These are phyloP conservation scores for Mortierella sp. DNA, from an alignment of 371 early-diverging fungal genomes.

Conservation along the genomic window DNA sequence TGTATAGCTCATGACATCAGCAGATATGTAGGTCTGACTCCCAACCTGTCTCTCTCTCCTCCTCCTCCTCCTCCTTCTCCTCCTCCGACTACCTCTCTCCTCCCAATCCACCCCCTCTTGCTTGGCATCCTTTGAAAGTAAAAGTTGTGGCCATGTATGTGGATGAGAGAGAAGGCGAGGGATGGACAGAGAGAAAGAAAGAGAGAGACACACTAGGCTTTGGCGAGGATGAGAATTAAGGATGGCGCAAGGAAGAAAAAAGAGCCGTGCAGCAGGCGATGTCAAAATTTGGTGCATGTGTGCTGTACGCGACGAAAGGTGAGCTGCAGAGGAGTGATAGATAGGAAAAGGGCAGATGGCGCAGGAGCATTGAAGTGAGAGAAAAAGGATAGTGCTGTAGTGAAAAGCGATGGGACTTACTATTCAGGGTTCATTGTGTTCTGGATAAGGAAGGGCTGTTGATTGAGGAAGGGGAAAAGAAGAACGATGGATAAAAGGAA, in stretches of 20 bases:
- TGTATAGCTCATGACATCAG: too few relatives aligned
- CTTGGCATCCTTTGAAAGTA: not conserved
- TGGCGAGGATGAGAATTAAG: not conserved
- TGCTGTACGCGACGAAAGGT: not conserved
- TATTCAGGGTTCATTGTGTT: constrained; percentile 52
- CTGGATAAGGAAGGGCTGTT: not conserved
- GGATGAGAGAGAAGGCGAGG: not conserved
- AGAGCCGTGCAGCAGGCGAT: not conserved
- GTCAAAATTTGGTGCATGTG: not conserved
- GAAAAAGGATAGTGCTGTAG: not conserved
- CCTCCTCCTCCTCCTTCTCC: too few relatives aligned
- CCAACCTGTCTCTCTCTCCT: too few relatives aligned
- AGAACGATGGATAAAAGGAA: constrained; percentile 6
- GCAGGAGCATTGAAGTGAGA: not conserved
- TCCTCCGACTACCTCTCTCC: too few relatives aligned
- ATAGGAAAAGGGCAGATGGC: not conserved
- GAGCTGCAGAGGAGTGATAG: not conserved
- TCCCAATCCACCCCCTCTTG: not conserved
- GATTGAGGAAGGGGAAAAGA: not conserved
- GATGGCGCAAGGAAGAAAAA: not conserved
- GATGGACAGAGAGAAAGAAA: not conserved
- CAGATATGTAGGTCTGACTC: too few relatives aligned
- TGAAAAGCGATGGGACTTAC: constrained; percentile 28
- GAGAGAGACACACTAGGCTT: not conserved
- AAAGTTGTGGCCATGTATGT: not conserved